These are phyloP conservation scores for Straminergon stramineum DNA, from an alignment of 225 moss, liverwort and hornwort species.

Conservation along the genomic window DNA sequence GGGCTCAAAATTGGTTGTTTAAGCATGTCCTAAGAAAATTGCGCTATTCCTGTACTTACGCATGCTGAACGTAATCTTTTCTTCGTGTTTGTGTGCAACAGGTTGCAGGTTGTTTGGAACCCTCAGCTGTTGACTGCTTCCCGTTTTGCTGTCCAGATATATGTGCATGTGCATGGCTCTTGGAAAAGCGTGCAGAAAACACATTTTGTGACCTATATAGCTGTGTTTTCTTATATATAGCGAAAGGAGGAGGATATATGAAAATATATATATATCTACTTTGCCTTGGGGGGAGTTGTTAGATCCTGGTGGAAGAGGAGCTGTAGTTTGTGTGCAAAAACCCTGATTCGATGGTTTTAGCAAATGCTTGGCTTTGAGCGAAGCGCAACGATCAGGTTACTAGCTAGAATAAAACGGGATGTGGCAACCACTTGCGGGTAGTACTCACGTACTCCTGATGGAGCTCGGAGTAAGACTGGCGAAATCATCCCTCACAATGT, in stretches of 20 bases:
- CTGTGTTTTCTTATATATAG: slow-evolving; percentile 22
- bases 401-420: not conserved
- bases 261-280: not conserved
- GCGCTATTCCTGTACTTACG: too few relatives aligned
- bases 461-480: not conserved
- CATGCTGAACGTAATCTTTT: not conserved
- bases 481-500: not conserved
- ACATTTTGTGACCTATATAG: not conserved
- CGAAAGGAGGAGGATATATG: slow-evolving; percentile 8
- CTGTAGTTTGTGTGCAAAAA: not conserved
- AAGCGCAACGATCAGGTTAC: not conserved
- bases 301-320: slow-evolving; percentile 31
- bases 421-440: not conserved
- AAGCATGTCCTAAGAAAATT: not conserved
- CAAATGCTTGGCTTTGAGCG: not conserved
- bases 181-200: slow-evolving; percentile 8
- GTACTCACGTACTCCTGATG: not conserved
- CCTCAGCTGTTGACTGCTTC: slow-evolving; percentile 23
- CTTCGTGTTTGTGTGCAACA: not conserved
- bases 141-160: not conserved
- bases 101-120: slow-evolving; percentile 37
- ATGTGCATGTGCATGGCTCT: not conserved
- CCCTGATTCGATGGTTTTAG: not conserved
- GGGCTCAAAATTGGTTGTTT: not conserved
- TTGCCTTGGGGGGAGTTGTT: slow-evolving; percentile 20